phyloP scores from a whole-genome alignment of 192 early-diverging fungal species.

The Phycomyces nitens region DNA sequence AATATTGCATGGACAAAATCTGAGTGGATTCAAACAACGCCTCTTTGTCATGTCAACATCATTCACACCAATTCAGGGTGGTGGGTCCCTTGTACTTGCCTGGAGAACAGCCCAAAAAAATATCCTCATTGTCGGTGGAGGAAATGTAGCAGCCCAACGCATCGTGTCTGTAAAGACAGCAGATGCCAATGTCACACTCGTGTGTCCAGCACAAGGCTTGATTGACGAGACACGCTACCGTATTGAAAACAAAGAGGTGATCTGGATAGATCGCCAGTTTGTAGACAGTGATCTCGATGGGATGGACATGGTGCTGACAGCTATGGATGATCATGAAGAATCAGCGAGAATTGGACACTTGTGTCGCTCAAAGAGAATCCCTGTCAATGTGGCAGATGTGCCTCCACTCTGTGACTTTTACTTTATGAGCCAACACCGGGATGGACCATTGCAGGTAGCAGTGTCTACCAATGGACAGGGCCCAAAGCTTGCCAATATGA shows the following conservation, averaged over 20 bases:
- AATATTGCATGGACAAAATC: background rate
- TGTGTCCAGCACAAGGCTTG: conserved; percentile 63
- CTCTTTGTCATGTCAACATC: background rate
- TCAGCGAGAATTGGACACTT: conserved; percentile 63
- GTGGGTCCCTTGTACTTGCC: conserved; percentile 81
- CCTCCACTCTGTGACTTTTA: conserved; percentile 91
- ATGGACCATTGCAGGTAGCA: conserved; percentile 84
- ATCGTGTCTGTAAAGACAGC: conserved; percentile 80
- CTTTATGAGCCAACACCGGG: conserved; percentile 83
- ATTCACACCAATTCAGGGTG: conserved; percentile 44
- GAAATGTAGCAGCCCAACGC: conserved; percentile 77
- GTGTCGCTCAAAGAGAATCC: conserved; percentile 66
- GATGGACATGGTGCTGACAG: conserved; percentile 62
- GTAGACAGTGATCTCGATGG: conserved; percentile 51
- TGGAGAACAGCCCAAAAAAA: conserved; percentile 70
- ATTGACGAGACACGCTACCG: conserved; percentile 64
- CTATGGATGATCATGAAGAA: conserved; percentile 71
- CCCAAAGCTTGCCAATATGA: conserved; percentile 81
- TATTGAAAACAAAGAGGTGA: conserved; percentile 52
- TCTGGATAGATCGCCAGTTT: conserved; percentile 52
- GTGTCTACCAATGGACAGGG: conserved; percentile 88
- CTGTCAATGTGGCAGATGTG: conserved; percentile 91
- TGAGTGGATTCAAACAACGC: background rate
- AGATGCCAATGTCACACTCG: conserved; percentile 73
- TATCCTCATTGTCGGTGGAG: conserved; percentile 91